phyloP scores from a whole-genome alignment of 169 alveolate genomes.

The Plasmodium chabaudi region DNA sequence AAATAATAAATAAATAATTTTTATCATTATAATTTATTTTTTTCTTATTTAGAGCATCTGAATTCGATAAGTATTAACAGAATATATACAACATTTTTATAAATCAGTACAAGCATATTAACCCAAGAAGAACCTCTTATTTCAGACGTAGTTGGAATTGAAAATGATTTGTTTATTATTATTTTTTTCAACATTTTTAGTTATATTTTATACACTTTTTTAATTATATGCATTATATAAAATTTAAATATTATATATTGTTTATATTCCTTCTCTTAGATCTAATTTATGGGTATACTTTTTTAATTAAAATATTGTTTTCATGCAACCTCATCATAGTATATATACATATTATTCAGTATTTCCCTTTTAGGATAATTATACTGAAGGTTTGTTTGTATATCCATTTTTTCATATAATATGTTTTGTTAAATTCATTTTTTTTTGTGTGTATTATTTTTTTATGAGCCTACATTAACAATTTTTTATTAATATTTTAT shows the following conservation, averaged over 20 bases:
- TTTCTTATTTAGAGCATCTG: constrained; percentile 62
- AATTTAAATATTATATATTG: constrained; percentile 7
- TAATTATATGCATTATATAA: neutral
- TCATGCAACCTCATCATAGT: neutral
- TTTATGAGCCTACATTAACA: constrained; percentile 6
- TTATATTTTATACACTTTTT: neutral
- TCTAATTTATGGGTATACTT: constrained; percentile 8
- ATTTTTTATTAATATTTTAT: constrained; percentile 7
- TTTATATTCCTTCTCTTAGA: constrained; percentile 1
- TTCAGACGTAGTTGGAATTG: neutral
- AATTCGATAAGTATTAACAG: constrained; percentile 53
- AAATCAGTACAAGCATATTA: constrained; percentile 3
- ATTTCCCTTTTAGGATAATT: neutral
- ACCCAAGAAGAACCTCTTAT: neutral
- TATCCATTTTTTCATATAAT: neutral
- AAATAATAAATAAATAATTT: too few relatives aligned
- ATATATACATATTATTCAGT: neutral
- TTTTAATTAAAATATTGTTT: constrained; percentile 13
- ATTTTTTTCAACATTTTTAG: neutral
- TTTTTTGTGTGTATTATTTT: constrained; percentile 14
- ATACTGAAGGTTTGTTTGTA: neutral
- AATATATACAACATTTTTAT: neutral
- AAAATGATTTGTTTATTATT: neutral
- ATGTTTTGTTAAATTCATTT: constrained; percentile 8
- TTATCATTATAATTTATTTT: neutral